A percentile compares a stretch with the other conserved stretches of the same genome.
phyloP scores from a whole-genome alignment of 2,329 filamentous ascomycete species.

The Paramyrothecium roridum region DNA sequence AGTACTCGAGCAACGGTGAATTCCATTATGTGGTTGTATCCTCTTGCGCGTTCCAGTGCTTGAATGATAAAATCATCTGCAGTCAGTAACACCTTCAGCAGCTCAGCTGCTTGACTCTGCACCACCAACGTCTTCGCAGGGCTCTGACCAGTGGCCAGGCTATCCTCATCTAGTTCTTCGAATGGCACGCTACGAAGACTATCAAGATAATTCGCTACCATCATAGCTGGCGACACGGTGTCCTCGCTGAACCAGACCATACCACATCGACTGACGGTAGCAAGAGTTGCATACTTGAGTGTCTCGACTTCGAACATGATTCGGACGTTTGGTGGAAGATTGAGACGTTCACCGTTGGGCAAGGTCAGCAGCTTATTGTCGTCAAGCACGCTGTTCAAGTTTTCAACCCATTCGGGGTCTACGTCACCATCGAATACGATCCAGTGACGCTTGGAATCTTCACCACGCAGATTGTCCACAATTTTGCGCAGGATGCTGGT shows the following conservation, averaged over 20 bases:
- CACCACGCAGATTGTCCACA: conserved; percentile 95
- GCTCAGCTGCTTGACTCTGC: conserved; percentile 75
- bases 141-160: conserved; percentile 69
- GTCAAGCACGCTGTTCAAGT: conserved; percentile 98
- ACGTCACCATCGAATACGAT: conserved; percentile 99
- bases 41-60: conserved; percentile 70
- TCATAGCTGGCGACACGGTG: conserved; percentile 88
- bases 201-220: conserved; percentile 88
- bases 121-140: conserved; percentile 75
- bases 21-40: conserved; percentile 96
- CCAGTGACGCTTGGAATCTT: conserved; percentile 97
- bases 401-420: conserved; percentile 99
- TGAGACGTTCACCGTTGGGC: conserved; percentile 96
- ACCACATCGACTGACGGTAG: conserved; percentile 98
- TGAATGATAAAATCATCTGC: conserved; percentile 78
- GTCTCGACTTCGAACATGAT: conserved; percentile 99
- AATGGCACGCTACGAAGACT: conserved; percentile 79
- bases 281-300: conserved; percentile 92
- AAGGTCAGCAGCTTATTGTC: conserved; percentile 98
- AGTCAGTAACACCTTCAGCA: conserved; percentile 72
- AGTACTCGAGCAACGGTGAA: conserved; percentile 89
- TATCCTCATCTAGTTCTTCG: conserved; percentile 94
- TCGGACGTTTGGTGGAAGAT: conserved; percentile 88
- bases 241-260: conserved; percentile 99
- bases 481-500: conserved; percentile 98